Evolutionary conservation across 176 grass and related monocot genomes (phyloP).

Genomic region (Microstegium vimineum): DNA sequence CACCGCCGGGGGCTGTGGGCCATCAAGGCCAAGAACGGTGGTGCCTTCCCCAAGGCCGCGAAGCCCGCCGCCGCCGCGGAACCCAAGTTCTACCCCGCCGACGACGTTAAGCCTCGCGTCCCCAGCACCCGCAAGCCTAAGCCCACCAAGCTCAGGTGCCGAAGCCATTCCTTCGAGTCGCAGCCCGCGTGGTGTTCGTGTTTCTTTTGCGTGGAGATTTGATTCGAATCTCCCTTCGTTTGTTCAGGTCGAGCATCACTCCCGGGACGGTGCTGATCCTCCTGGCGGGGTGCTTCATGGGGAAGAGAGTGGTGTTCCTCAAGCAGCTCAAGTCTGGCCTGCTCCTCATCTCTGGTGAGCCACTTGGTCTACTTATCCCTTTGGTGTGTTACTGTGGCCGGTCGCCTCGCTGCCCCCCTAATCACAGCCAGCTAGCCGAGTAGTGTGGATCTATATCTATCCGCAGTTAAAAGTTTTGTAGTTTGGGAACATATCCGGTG

Average conservation of each 20-base stretch:
- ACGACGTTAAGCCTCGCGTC: slow-evolving; percentile 65
- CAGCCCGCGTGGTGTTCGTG: not conserved
- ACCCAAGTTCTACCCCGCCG: slow-evolving; percentile 94
- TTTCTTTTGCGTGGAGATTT: not conserved
- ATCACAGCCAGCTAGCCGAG: not conserved
- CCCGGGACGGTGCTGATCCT: slow-evolving; percentile 93
- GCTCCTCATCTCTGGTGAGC: slow-evolving; percentile 78
- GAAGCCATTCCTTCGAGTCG: not conserved
- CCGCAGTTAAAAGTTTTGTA: not conserved
- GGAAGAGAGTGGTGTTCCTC: slow-evolving; percentile 95
- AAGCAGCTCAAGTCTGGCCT: slow-evolving; percentile 93
- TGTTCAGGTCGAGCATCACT: slow-evolving; percentile 65
- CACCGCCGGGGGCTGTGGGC: slow-evolving; percentile 94
- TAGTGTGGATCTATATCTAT: not conserved
- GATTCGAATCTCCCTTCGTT: not conserved
- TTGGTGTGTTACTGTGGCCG: not conserved
- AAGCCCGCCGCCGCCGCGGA: slow-evolving; percentile 33
- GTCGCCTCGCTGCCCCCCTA: not conserved
- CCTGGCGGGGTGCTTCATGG: slow-evolving; percentile 92
- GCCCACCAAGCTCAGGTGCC: slow-evolving; percentile 85
- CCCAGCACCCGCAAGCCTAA: slow-evolving; percentile 79
- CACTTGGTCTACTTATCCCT: not conserved
- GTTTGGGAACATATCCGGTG: too few species aligned
- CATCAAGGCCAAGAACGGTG: slow-evolving; percentile 93
- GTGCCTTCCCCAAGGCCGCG: slow-evolving; percentile 64